phyloP scores from a whole-genome alignment of 805 yeast species.

The Saccharomyces eubayanus region DNA sequence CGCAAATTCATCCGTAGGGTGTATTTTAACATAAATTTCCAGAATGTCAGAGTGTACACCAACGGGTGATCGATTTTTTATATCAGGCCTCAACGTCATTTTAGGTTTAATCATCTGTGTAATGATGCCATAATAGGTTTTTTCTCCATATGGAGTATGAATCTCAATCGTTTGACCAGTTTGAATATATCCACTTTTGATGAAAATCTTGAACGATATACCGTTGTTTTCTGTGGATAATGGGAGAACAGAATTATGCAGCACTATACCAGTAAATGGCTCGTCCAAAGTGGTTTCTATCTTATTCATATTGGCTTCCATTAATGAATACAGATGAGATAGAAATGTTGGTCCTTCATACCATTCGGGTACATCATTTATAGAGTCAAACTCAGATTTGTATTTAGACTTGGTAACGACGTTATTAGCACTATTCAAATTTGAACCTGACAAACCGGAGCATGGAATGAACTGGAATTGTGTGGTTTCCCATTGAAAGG shows the following conservation, averaged over 20 bases:
- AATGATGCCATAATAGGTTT: not conserved
- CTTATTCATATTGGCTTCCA: not conserved
- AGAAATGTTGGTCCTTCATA: conserved; percentile 9
- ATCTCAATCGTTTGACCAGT: conserved; percentile 50
- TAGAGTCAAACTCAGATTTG: conserved; percentile 1
- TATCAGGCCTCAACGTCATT: not conserved
- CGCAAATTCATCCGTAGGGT: not conserved
- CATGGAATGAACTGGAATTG: conserved; percentile 88
- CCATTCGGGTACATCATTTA: conserved; percentile 10
- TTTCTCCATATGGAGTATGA: not conserved
- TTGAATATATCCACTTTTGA: conserved; percentile 48
- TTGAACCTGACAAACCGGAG: conserved; percentile 90
- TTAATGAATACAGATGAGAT: not conserved
- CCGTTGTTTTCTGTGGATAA: not conserved
- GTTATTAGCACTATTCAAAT: conserved; percentile 69
- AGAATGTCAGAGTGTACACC: not conserved
- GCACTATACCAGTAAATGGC: conserved; percentile 9
- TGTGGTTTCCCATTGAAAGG: conserved; percentile 72
- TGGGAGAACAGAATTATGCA: not conserved
- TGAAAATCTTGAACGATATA: conserved; percentile 18
- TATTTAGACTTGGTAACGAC: not conserved
- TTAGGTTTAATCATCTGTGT: not conserved
- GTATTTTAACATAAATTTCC: not conserved
- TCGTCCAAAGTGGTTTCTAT: not conserved
- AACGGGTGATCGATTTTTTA: not conserved